Base-by-base conservation (phyloP, 306 rosid species). In the Arachis stenosperma region DNA sequence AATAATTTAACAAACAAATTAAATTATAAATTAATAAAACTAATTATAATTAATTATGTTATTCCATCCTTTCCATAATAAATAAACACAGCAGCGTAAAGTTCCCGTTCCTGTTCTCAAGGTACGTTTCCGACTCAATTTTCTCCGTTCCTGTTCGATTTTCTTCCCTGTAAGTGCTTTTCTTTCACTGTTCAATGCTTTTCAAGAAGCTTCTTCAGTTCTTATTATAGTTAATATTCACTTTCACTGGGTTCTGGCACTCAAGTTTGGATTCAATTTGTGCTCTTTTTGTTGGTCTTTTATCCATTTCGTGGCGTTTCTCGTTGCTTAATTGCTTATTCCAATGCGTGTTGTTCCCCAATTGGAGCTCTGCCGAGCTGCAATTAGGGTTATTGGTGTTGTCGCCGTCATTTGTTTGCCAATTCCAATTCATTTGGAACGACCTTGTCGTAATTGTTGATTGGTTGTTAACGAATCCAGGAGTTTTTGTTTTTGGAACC, bases 111-210 rank as follows among this genome's bases (percentile, higher is more conserved):
- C 46, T 36, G 7, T 37, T 2, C 62, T 43, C 40, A 39, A 83
- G 89, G 86, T 88, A 73, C 71, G 75, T 77, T 82, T 68, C 58
- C 64, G 40, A 41, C 83, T 39, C 77, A 42, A 66, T 73, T 70
- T 17, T 17, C 15, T 9, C 50, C 67, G 46, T 51, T 56, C 48
- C 67, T 79, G 41, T 70, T 71, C 67, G 0, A 52, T 8, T 61
- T 61, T 61, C 44, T 58, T 39, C 61, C 9, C 51, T 41, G 27
- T 70, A 9, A 36, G 36, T 50, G 43, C 70, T 78, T 70, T 40
- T 17, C 15, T 50, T 66, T 50, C 74, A 64, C 42, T 62, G 6
- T 36, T 30, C 36, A 17, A 51, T 46, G 9, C 74, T 65, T 66
- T 74, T 71, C 14, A 39, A n/a, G 54, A 48, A 48, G 14, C 50